Conservation (phyloP, 352 stramenopile species). For the Hyaloperonospora brassicae region DNA sequence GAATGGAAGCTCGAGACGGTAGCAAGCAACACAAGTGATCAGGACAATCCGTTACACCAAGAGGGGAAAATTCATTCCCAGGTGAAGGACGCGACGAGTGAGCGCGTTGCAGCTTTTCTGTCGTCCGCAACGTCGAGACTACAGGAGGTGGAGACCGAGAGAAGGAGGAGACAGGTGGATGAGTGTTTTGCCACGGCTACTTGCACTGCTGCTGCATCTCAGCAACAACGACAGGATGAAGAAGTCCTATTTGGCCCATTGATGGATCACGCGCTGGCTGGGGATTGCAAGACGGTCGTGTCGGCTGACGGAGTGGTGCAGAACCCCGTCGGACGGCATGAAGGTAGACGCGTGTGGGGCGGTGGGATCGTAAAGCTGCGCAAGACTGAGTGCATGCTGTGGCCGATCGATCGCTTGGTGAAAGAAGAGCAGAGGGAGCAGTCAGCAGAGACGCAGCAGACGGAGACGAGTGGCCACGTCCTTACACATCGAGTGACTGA, state of each 20-base stretch:
- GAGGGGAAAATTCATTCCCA: no score
- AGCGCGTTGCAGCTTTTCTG: conserved; percentile 32
- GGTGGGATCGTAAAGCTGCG: conserved; percentile 54
- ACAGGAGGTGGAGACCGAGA: conserved; percentile 16
- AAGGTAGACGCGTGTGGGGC: conserved; percentile 53
- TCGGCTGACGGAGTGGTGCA: conserved; percentile 40
- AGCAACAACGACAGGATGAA: conserved; percentile 8
- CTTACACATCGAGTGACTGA: conserved; percentile 47
- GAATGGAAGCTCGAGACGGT: no score
- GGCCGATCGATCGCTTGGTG: conserved; percentile 52
- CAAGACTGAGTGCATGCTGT: conserved; percentile 41
- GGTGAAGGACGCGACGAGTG: conserved; percentile 3
- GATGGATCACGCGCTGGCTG: neutral
- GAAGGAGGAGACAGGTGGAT: no score
- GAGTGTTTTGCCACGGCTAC: no score
- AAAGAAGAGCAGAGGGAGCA: conserved; percentile 31
- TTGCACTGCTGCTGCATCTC: neutral
- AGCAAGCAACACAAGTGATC: no score
- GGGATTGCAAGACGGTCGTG: conserved; percentile 20
- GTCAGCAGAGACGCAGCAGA: conserved; percentile 4
- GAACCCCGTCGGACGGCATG: conserved; percentile 40
- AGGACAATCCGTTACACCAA: no score
- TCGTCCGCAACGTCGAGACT: conserved; percentile 33
- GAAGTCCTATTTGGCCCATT: conserved; percentile 8
- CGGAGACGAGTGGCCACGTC: no score